A percentile compares a stretch with the other conserved stretches of the same genome.
Evolutionary conservation across 768 basidiomycete species (phyloP).

Genomic region (Hirschioporus abietinus): DNA sequence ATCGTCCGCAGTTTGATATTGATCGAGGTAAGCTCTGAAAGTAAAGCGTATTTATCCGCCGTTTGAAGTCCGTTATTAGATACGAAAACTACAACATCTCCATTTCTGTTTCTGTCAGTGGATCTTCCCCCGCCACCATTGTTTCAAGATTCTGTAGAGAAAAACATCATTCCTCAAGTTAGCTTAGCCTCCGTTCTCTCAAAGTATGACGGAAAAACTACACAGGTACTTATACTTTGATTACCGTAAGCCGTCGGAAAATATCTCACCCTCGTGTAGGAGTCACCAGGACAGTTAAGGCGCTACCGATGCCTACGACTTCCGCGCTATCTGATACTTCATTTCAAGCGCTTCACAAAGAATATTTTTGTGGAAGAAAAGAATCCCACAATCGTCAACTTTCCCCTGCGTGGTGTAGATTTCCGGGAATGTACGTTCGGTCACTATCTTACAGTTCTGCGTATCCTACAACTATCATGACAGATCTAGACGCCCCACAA

Average conservation of each 20-base stretch:
- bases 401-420: conserved; percentile 89
- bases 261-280: conserved; percentile 39
- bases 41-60: conserved; percentile 7
- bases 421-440: conserved; percentile 75
- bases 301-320: conserved; percentile 87
- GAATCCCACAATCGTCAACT: conserved; percentile 98
- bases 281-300: conserved; percentile 78
- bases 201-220: conserved; percentile 90
- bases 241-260: conserved; percentile 10
- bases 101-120: conserved; percentile 93
- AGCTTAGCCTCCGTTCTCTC: conserved; percentile 83
- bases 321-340: conserved; percentile 89
- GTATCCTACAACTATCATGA: conserved; percentile 10
- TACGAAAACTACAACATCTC: conserved; percentile 77
- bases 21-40: conserved; percentile 65
- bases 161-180: conserved; percentile 99
- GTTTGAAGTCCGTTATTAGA: conserved; percentile 41
- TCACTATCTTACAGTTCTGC: conserved; percentile 14
- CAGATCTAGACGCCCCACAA: conserved; percentile 74
- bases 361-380: conserved; percentile 97
- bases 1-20: conserved; percentile 90
- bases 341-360: conserved; percentile 95
- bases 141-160: conserved; percentile 93
- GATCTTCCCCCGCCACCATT: conserved; percentile 97
- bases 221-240: conserved; percentile 55